These are phyloP conservation scores for Lenzites betulinus DNA, from an alignment of 768 basidiomycete genomes.

Conservation along the genomic window DNA sequence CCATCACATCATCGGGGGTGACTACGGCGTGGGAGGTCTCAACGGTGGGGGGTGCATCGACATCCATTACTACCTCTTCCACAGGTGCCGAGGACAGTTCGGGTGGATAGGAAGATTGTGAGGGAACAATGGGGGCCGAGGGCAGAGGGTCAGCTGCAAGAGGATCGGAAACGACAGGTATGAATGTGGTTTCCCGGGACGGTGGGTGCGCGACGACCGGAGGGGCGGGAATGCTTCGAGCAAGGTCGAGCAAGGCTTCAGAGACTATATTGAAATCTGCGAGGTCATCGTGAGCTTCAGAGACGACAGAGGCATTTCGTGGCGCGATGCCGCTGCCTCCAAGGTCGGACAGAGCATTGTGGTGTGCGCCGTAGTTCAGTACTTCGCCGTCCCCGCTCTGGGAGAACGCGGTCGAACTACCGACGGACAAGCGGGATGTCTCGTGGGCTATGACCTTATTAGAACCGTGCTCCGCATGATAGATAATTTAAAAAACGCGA, in stretches of 20 bases:
- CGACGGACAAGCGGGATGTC: slow-evolving; percentile 15
- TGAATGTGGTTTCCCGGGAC: background rate
- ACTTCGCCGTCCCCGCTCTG: slow-evolving; percentile 20
- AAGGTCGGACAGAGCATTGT: too few relatives aligned
- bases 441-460: slow-evolving; percentile 7
- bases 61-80: slow-evolving; percentile 13
- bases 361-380: background rate
- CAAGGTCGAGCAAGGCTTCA: too few relatives aligned
- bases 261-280: too few relatives aligned
- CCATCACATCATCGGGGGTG: background rate
- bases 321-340: too few relatives aligned
- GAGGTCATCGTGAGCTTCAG: too few relatives aligned
- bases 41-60: slow-evolving; percentile 1
- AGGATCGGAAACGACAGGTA: background rate
- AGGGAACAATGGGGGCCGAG: background rate
- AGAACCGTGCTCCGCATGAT: background rate
- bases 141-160: background rate
- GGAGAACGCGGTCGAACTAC: background rate
- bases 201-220: too few relatives aligned
- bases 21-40: background rate
- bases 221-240: too few relatives aligned
- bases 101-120: background rate
- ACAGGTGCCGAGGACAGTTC: too few relatives aligned
- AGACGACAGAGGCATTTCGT: too few relatives aligned
- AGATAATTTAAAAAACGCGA: background rate